These are phyloP conservation scores for Phaeosphaeria sp. DNA, from an alignment of 2,329 filamentous ascomycete genomes.

Conservation along the genomic window DNA sequence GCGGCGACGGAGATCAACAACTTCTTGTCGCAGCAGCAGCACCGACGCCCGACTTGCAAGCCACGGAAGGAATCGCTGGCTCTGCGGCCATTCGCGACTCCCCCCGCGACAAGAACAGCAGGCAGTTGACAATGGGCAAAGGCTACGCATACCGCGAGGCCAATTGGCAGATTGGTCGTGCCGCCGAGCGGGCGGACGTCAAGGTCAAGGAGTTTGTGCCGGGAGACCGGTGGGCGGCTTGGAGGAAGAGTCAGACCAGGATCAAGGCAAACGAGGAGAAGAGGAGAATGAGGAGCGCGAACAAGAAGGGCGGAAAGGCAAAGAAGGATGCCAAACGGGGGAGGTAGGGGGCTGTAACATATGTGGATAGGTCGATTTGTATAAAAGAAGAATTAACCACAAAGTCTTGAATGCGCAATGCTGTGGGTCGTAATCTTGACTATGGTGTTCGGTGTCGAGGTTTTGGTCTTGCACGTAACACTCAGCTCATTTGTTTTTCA, in stretches of 20 bases:
- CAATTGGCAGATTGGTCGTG: slow-evolving; percentile 72
- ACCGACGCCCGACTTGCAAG: not conserved
- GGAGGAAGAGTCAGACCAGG: slow-evolving; percentile 65
- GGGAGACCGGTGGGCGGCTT: slow-evolving; percentile 68
- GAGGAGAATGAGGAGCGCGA: slow-evolving; percentile 60
- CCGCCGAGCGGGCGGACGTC: slow-evolving; percentile 65
- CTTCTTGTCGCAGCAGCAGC: slow-evolving; percentile 20
- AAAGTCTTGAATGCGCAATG: too few relatives aligned
- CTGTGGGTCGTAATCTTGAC: too few relatives aligned
- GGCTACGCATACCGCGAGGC: slow-evolving; percentile 70
- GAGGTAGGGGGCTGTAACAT: not conserved
- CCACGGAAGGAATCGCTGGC: not conserved
- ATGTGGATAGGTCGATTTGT: too few relatives aligned
- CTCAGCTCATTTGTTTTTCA: too few relatives aligned
- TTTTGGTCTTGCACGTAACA: too few relatives aligned
- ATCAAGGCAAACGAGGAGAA: slow-evolving; percentile 60
- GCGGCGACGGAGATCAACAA: slow-evolving; percentile 16
- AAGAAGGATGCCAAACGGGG: slow-evolving; percentile 18
- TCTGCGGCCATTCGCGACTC: slow-evolving; percentile 2
- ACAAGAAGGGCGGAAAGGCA: slow-evolving; percentile 41
- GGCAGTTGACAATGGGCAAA: slow-evolving; percentile 46
- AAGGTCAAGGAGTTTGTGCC: slow-evolving; percentile 63
- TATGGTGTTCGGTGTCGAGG: too few relatives aligned
- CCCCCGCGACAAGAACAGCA: slow-evolving; percentile 43
- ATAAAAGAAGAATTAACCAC: too few relatives aligned